Conservation (phyloP, 2,329 filamentous ascomycete species). For the Periconia macrospinosa region DNA sequence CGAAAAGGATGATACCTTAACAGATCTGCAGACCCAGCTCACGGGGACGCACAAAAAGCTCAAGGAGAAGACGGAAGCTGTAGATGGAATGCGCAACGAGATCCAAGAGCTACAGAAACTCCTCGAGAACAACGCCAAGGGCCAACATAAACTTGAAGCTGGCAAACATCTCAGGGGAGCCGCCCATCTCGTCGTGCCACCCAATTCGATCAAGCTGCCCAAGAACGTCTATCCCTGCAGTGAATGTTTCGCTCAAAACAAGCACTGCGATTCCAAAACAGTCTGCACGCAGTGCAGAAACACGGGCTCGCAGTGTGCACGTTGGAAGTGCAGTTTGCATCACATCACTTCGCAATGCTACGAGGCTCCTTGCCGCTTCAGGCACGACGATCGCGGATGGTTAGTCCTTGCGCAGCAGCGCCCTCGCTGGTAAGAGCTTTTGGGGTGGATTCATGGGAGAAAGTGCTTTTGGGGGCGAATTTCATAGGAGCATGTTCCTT, state of each 20-base stretch:
- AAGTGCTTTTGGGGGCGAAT: neutral
- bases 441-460: neutral
- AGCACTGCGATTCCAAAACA: conserved; percentile 23
- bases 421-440: conserved; percentile 4
- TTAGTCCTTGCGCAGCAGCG: conserved; percentile 2
- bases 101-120: neutral
- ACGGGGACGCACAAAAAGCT: neutral
- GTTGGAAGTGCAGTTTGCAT: conserved; percentile 32
- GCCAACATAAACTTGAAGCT: conserved; percentile 9
- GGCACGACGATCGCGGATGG: conserved; percentile 19
- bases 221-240: conserved; percentile 25
- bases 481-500: neutral
- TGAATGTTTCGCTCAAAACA: conserved; percentile 31
- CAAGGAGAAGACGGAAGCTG: neutral
- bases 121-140: neutral
- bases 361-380: conserved; percentile 21
- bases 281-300: conserved; percentile 28
- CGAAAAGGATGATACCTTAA: neutral
- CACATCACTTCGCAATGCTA: conserved; percentile 27
- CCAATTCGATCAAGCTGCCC: conserved; percentile 18
- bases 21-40: neutral
- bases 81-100: neutral
- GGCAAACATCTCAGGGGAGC: conserved; percentile 23
- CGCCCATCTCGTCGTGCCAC: conserved; percentile 27
- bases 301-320: conserved; percentile 18